Percentiles rank a stretch among this genome's conserved stretches.
These are phyloP conservation scores for Plasmodium reichenowi DNA, from an alignment of 169 alveolate species.

Conservation along the genomic window DNA sequence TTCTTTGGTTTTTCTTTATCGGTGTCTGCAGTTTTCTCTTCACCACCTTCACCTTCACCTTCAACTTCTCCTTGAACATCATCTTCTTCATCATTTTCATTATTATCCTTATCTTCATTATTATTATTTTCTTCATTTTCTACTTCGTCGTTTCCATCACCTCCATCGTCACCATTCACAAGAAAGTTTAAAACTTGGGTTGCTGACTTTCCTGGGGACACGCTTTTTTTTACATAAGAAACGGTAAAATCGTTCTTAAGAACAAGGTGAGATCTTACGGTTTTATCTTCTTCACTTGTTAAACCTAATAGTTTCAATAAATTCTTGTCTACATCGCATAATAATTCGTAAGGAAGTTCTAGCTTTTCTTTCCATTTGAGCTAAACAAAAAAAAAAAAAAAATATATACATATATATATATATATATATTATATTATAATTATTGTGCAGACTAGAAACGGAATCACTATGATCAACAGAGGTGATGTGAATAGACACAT, in stretches of 20 bases:
- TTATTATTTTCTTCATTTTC: constrained; percentile 7
- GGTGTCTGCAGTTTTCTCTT: constrained; percentile 4
- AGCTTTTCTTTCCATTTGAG: constrained; percentile 79
- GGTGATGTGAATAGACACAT: too few species aligned
- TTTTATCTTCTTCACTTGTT: constrained; percentile 52
- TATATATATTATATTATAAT: too few species aligned
- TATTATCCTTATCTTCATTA: neutral
- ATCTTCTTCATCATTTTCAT: neutral
- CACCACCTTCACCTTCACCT: neutral
- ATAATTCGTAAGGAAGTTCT: constrained; percentile 73
- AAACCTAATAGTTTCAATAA: constrained; percentile 79
- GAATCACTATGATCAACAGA: too few species aligned
- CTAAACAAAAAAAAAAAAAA: constrained; percentile 13
- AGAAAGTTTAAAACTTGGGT: constrained; percentile 27
- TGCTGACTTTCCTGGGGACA: constrained; percentile 74
- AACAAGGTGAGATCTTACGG: constrained; percentile 80
- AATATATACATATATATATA: too few species aligned
- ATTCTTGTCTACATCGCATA: constrained; percentile 79
- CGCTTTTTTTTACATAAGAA: constrained; percentile 82
- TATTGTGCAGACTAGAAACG: too few species aligned
- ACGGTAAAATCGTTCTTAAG: constrained; percentile 77
- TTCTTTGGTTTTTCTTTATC: constrained; percentile 1
- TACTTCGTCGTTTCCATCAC: neutral
- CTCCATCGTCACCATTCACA: constrained; percentile 26
- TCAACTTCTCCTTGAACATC: constrained; percentile 1